These are phyloP conservation scores for Penicillium thymicola DNA, from an alignment of 2,329 filamentous ascomycete genomes.

Conservation along the genomic window DNA sequence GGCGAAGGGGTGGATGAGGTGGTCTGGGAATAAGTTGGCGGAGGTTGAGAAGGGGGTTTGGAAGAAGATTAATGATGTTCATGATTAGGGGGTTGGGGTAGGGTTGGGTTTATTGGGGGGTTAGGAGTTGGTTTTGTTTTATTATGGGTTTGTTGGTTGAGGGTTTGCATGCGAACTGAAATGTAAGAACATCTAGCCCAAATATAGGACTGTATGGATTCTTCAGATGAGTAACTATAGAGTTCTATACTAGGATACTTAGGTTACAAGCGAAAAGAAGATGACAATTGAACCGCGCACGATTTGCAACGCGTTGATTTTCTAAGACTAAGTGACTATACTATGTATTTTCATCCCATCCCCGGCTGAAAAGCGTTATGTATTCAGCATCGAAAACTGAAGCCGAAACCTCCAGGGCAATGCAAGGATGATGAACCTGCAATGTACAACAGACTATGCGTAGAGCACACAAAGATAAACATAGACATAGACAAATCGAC, in stretches of 20 bases:
- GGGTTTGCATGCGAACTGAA: neutral
- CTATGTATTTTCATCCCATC: slow-evolving; percentile 6
- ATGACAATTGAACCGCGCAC: neutral
- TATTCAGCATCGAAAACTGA: neutral
- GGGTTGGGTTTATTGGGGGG: neutral
- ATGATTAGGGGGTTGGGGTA: slow-evolving; percentile 21
- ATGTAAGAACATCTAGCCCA: too few relatives aligned
- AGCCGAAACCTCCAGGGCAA: neutral
- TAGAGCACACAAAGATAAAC: neutral
- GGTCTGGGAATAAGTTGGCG: slow-evolving; percentile 40
- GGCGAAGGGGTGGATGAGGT: slow-evolving; percentile 44
- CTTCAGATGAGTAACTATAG: neutral
- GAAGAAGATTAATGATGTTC: slow-evolving; percentile 45
- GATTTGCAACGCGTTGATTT: neutral
- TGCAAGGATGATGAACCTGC: slow-evolving; percentile 1
- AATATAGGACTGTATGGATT: too few relatives aligned
- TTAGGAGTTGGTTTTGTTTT: neutral
- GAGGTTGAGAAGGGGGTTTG: slow-evolving; percentile 49
- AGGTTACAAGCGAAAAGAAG: neutral
- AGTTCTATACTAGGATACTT: too few relatives aligned
- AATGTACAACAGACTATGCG: slow-evolving; percentile 8
- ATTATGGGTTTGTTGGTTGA: neutral
- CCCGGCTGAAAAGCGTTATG: neutral
- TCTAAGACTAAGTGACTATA: slow-evolving; percentile 2
- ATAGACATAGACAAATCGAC: neutral